phyloP scores from a whole-genome alignment of 768 basidiomycete genomes.

The Rhizopogon salebrosus region DNA sequence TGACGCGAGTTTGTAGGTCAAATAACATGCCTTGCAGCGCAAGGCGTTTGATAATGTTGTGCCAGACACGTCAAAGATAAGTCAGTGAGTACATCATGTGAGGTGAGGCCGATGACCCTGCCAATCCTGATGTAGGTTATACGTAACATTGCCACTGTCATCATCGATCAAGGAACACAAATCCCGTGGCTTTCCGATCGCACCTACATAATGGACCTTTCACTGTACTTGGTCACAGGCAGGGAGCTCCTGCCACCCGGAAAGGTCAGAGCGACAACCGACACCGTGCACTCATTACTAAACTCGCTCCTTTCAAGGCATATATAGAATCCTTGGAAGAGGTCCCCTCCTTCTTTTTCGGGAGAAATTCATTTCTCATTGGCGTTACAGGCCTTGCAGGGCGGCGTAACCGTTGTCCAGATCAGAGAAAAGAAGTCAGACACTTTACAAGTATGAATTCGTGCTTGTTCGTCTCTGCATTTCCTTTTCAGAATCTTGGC shows the following conservation, averaged over 20 bases:
- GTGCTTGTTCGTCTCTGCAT: background rate
- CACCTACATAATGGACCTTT: slow-evolving; percentile 43
- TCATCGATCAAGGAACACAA: too few relatives aligned
- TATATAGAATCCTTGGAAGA: slow-evolving; percentile 74
- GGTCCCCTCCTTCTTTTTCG: slow-evolving; percentile 30
- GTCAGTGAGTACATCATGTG: too few relatives aligned
- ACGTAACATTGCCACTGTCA: too few relatives aligned
- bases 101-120: too few relatives aligned
- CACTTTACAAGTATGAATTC: slow-evolving; percentile 69
- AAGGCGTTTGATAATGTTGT: too few relatives aligned
- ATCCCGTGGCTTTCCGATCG: background rate
- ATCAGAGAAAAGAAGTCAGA: slow-evolving; percentile 82
- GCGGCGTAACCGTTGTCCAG: slow-evolving; percentile 89
- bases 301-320: slow-evolving; percentile 34
- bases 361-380: background rate
- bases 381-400: slow-evolving; percentile 58
- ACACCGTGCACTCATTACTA: slow-evolving; percentile 1
- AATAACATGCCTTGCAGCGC: too few relatives aligned
- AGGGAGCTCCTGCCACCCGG: slow-evolving; percentile 69
- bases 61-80: too few relatives aligned
- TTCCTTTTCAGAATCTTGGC: background rate
- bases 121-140: too few relatives aligned
- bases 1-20: too few relatives aligned
- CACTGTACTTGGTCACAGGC: slow-evolving; percentile 86
- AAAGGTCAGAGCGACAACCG: slow-evolving; percentile 44